Conservation (phyloP, 305 asterid species). For the Fraxinus albicans region DNA sequence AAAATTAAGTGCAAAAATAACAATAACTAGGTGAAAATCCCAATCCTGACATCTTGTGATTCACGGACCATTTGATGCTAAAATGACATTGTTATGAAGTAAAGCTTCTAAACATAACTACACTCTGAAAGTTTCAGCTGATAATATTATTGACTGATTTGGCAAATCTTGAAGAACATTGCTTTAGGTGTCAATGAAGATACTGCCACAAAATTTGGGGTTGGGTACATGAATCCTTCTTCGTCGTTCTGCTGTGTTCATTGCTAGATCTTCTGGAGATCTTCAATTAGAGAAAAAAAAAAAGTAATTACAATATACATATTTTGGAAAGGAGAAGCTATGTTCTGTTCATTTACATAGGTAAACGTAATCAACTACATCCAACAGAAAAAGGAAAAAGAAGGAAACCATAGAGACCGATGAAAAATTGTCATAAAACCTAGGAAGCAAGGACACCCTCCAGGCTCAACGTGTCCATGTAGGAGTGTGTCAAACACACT, state of each 20-base stretch:
- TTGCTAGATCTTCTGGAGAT: neutral
- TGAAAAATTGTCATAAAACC: neutral
- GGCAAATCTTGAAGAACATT: neutral
- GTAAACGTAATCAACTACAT: neutral
- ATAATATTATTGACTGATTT: neutral
- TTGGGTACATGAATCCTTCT: neutral
- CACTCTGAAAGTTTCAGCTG: neutral
- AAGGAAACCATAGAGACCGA: neutral
- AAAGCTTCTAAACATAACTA: neutral
- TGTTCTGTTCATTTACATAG: neutral
- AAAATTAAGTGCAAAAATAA: neutral
- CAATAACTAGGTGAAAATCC: neutral
- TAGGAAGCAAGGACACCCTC: neutral
- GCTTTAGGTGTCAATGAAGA: neutral
- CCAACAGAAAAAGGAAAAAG: neutral
- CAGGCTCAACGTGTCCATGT: neutral
- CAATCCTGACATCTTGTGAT: neutral
- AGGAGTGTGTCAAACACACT: neutral
- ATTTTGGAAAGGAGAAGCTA: neutral
- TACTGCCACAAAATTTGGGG: neutral
- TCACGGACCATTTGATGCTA: neutral
- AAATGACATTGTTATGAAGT: neutral
- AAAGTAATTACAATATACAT: neutral
- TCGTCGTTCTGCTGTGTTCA: neutral
- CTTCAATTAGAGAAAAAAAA: neutral